Conservation (phyloP, 139 green algal genomes). For the Tetradesmus lagerheimii region DNA sequence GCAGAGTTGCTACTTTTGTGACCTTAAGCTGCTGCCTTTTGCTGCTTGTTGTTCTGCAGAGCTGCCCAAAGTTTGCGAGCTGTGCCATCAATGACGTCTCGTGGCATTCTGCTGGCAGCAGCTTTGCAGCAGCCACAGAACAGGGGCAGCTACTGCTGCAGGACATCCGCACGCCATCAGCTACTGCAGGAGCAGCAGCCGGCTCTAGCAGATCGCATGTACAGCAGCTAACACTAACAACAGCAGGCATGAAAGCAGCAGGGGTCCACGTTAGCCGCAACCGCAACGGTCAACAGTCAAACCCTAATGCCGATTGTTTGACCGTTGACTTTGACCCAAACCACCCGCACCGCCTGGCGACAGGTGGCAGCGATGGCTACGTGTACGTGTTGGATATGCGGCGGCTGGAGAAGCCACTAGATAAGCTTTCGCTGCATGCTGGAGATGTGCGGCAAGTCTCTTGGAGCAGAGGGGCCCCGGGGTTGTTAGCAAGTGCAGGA, state of each 20-base stretch:
- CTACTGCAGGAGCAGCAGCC: not conserved
- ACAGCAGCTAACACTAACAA: not conserved
- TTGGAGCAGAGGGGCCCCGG: not conserved
- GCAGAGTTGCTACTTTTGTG: not conserved
- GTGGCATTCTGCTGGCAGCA: conserved; percentile 15
- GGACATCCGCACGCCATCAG: not conserved
- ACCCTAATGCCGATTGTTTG: not conserved
- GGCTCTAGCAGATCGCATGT: not conserved
- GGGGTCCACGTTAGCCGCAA: not conserved
- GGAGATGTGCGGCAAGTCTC: conserved; percentile 1
- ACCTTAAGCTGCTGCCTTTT: not conserved
- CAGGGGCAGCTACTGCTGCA: conserved; percentile 8
- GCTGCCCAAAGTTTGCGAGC: not conserved
- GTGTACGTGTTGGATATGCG: conserved; percentile 20
- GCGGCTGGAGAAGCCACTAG: not conserved
- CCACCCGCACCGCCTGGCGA: not conserved
- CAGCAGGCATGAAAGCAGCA: not conserved
- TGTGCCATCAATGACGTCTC: conserved; percentile 39
- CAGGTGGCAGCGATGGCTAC: conserved; percentile 1
- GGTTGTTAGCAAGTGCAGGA: not conserved
- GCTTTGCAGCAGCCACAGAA: conserved; percentile 15
- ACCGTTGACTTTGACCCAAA: conserved; percentile 18
- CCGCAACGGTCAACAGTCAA: not conserved
- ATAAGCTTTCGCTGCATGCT: not conserved
- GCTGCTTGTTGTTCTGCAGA: not conserved